Conservation (phyloP, 345 rosid genomes). For the Hypericum androsaemum region DNA sequence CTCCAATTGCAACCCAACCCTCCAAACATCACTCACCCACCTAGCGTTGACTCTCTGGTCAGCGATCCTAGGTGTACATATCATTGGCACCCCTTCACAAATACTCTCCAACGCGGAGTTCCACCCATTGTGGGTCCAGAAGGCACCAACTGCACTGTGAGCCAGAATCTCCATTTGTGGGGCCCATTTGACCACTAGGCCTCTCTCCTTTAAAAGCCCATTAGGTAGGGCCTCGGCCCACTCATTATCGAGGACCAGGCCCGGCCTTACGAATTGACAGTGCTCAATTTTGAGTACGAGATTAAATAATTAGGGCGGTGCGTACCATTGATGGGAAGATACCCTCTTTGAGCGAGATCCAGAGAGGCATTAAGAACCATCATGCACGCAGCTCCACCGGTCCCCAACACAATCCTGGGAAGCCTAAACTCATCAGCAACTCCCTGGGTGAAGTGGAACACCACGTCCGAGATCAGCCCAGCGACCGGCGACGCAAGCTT, state of each 20-base stretch:
- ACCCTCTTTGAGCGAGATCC: slow-evolving; percentile 25
- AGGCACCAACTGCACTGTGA: neutral
- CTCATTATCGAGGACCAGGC: slow-evolving; percentile 7
- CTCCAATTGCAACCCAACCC: no score
- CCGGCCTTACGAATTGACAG: slow-evolving; percentile 18
- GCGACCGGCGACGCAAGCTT: no score
- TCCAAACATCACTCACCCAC: no score
- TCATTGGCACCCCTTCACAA: no score
- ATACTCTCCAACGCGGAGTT: no score
- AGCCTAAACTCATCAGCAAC: slow-evolving; percentile 22
- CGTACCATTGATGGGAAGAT: slow-evolving; percentile 24
- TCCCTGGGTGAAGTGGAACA: slow-evolving; percentile 20
- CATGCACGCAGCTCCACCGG: slow-evolving; percentile 23
- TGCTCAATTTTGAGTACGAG: no score
- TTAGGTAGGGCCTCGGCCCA: slow-evolving; percentile 11
- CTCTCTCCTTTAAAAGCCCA: slow-evolving; percentile 7
- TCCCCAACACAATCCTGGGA: slow-evolving; percentile 23
- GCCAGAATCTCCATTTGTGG: neutral
- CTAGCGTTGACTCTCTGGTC: no score
- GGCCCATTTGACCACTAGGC: neutral
- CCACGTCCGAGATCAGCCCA: slow-evolving; percentile 21
- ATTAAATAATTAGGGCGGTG: no score
- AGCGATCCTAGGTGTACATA: no score
- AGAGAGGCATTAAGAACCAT: slow-evolving; percentile 23
- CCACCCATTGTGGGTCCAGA: no score